phyloP scores from a whole-genome alignment of 441 rosid genomes.

The Corymbia calophylla region DNA sequence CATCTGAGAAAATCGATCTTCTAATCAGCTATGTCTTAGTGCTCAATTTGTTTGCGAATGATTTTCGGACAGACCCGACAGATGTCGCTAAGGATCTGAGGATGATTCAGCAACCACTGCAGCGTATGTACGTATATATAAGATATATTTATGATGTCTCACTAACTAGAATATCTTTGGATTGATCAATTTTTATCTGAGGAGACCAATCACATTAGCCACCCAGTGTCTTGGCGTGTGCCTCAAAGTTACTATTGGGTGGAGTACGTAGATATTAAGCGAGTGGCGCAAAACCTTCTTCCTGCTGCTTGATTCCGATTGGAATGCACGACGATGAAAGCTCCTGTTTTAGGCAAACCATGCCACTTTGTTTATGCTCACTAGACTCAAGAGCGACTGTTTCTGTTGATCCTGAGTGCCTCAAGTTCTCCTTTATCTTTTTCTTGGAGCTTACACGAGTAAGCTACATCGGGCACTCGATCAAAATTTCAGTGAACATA shows the following conservation, averaged over 20 bases:
- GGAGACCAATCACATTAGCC: neutral
- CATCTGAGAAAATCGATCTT: conserved; percentile 47
- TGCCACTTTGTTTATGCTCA: neutral
- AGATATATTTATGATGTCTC: too few species aligned
- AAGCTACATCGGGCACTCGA: neutral
- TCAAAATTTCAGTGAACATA: neutral
- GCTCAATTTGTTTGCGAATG: conserved; percentile 62
- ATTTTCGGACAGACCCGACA: conserved; percentile 44
- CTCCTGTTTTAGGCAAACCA: neutral
- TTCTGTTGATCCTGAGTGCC: neutral
- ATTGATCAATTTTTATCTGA: neutral
- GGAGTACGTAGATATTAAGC: neutral
- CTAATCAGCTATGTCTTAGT: conserved; percentile 70
- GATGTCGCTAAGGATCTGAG: conserved; percentile 77
- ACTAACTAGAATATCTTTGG: too few species aligned
- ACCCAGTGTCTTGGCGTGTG: accelerated
- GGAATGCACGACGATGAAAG: neutral
- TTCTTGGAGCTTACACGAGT: neutral
- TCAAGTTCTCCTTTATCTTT: neutral
- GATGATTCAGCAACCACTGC: conserved; percentile 12
- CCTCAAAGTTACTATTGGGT: neutral
- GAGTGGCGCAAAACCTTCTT: neutral
- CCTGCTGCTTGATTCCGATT: neutral
- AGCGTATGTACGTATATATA: too few species aligned
- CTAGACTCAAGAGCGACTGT: neutral